A percentile compares a stretch with the other conserved stretches of the same genome.
Conservation (phyloP, 2,329 filamentous ascomycete genomes). For the Colletotrichum horii region DNA sequence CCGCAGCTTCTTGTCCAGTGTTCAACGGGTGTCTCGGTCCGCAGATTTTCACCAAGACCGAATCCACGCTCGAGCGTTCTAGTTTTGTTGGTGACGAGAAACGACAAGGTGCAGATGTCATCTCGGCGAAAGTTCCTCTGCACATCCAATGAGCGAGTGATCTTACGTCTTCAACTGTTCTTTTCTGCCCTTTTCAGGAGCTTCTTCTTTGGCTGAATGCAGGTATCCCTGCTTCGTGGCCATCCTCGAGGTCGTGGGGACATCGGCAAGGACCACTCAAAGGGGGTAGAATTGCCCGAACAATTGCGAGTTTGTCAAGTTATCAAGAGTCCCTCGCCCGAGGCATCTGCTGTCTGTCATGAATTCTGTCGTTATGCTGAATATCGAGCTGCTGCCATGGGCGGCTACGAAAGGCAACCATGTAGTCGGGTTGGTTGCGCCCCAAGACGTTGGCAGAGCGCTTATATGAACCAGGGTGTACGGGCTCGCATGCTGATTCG, state of each 20-base stretch:
- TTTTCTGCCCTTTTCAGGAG: background rate
- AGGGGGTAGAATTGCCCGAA: background rate
- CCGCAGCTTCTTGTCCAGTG: background rate
- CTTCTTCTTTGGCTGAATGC: background rate
- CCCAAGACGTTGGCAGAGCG: conserved; percentile 1
- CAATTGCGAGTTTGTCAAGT: background rate
- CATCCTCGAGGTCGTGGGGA: background rate
- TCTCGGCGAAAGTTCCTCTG: conserved; percentile 1
- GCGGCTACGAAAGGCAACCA: conserved; percentile 14
- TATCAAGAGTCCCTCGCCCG: background rate
- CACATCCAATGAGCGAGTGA: background rate
- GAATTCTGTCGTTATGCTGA: background rate
- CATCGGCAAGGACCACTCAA: background rate
- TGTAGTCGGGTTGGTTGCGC: conserved; percentile 6
- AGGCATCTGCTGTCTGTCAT: background rate
- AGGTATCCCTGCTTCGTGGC: background rate
- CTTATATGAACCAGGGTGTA: conserved; percentile 10
- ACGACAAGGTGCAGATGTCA: conserved; percentile 19
- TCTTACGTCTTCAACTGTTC: background rate
- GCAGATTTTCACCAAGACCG: background rate
- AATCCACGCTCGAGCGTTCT: background rate
- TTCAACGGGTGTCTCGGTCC: conserved; percentile 16
- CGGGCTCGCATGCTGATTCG: conserved; percentile 14
- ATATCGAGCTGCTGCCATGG: background rate
- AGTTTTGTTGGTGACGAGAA: conserved; percentile 18